A percentile compares a stretch with the other conserved stretches of the same genome.
These are phyloP conservation scores for Colletotrichum sp. DNA, from an alignment of 2,329 filamentous ascomycete species.

Conservation along the genomic window DNA sequence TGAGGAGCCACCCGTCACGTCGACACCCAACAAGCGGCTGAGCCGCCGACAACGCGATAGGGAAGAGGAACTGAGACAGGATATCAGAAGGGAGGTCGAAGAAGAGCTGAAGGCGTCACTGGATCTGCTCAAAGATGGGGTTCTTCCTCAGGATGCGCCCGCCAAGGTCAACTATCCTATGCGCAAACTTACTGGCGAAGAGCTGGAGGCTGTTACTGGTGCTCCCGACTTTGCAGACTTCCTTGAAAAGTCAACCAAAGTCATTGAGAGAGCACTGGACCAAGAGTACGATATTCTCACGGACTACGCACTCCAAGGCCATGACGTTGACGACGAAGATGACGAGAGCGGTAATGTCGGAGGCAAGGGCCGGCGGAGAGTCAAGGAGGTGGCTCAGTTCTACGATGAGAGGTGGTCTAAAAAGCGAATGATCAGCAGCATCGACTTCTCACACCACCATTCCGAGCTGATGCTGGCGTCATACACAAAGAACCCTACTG, in stretches of 20 bases:
- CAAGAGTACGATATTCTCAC: constrained; percentile 96
- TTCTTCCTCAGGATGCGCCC: constrained; percentile 46
- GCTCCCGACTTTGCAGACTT: constrained; percentile 96
- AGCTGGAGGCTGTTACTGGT: constrained; percentile 86
- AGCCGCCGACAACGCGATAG: constrained; percentile 81
- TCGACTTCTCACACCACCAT: constrained; percentile 96
- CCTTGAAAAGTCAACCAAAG: constrained; percentile 93
- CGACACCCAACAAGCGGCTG: constrained; percentile 72
- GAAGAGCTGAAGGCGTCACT: constrained; percentile 83
- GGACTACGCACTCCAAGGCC: constrained; percentile 86
- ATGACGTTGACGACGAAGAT: constrained; percentile 80
- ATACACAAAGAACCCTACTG: constrained; percentile 96
- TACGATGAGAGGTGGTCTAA: constrained; percentile 96
- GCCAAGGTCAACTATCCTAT: constrained; percentile 71
- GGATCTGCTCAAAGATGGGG: constrained; percentile 59
- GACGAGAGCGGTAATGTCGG: constrained; percentile 74
- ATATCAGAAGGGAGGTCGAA: constrained; percentile 87
- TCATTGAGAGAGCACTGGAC: constrained; percentile 93
- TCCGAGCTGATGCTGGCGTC: constrained; percentile 91
- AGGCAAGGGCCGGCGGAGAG: constrained; percentile 73
- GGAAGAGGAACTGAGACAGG: constrained; percentile 88
- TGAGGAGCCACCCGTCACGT: constrained; percentile 62
- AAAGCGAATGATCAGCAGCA: constrained; percentile 94
- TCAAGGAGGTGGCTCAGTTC: constrained; percentile 91
- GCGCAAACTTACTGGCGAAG: constrained; percentile 80